These are phyloP conservation scores for Blastomyces silverae DNA, from an alignment of 2,329 filamentous ascomycete genomes.

Conservation along the genomic window DNA sequence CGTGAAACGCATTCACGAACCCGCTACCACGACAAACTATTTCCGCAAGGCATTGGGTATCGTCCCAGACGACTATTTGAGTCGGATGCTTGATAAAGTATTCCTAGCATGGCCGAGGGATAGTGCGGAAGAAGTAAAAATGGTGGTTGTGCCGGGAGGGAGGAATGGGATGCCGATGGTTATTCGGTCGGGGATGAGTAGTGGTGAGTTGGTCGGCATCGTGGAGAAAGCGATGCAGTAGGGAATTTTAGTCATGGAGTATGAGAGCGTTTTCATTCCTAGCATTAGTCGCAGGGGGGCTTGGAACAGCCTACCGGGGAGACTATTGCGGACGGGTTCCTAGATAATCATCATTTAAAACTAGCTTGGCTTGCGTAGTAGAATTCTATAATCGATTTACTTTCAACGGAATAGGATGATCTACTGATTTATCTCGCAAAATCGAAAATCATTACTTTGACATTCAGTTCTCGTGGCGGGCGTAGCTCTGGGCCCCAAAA, in stretches of 20 bases:
- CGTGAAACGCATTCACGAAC: constrained; percentile 6
- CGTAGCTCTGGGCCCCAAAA: too few species aligned
- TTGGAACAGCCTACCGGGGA: not conserved
- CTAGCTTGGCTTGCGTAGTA: not conserved
- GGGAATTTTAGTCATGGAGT: not conserved
- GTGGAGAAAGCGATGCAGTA: not conserved
- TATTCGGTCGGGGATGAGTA: constrained; percentile 8
- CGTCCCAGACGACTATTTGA: constrained; percentile 12
- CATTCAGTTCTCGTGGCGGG: not conserved
- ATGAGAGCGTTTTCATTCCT: not conserved
- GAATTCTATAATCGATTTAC: not conserved
- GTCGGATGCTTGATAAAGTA: constrained; percentile 2
- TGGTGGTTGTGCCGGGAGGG: constrained; percentile 9
- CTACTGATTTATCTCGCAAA: not conserved
- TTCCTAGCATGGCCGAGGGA: constrained; percentile 12
- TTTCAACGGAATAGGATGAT: not conserved
- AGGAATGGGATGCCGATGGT: constrained; percentile 14
- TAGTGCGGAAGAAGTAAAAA: constrained; percentile 4
- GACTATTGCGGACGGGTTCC: not conserved
- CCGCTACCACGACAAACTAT: not conserved
- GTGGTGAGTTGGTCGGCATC: not conserved
- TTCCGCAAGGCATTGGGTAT: constrained; percentile 10
- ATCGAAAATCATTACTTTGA: not conserved
- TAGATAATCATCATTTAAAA: not conserved
- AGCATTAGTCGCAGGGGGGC: not conserved